Evolutionary conservation across 345 rosid genomes (phyloP).

Genomic region (Syzygium grande): DNA sequence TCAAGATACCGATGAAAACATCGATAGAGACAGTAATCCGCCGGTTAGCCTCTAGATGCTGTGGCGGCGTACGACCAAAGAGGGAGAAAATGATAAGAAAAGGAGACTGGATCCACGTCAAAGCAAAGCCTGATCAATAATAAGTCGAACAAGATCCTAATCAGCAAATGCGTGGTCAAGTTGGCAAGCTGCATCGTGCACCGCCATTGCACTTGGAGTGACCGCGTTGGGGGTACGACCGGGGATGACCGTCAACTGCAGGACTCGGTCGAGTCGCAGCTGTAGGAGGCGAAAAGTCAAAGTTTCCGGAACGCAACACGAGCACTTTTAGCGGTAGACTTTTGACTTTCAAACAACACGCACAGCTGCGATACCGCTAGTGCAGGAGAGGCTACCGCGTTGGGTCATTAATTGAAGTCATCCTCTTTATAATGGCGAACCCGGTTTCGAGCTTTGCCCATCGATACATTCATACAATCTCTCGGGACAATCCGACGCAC

Average conservation of each 20-base stretch:
- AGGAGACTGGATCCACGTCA: neutral
- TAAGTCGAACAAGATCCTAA: neutral
- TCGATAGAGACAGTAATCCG: neutral
- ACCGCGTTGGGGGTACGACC: neutral
- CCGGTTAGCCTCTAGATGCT: neutral
- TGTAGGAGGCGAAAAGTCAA: neutral
- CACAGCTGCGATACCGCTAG: neutral
- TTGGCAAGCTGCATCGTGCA: neutral
- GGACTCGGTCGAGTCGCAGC: neutral
- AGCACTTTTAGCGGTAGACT: neutral
- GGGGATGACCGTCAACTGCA: neutral
- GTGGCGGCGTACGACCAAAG: neutral
- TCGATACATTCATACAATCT: neutral
- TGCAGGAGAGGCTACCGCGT: neutral
- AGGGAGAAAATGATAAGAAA: neutral
- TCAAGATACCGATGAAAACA: neutral
- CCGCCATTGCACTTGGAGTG: neutral
- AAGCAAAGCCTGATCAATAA: neutral
- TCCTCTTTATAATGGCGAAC: neutral
- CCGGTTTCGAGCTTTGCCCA: neutral
- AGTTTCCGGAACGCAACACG: neutral
- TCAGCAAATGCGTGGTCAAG: neutral
- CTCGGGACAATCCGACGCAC: neutral
- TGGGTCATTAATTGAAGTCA: neutral
- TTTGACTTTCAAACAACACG: neutral